Evolutionary conservation across 805 yeast genomes (phyloP), one percentile per base, ranked within the genome.

Genomic region (Kodamaea kakaduensis): DNA sequence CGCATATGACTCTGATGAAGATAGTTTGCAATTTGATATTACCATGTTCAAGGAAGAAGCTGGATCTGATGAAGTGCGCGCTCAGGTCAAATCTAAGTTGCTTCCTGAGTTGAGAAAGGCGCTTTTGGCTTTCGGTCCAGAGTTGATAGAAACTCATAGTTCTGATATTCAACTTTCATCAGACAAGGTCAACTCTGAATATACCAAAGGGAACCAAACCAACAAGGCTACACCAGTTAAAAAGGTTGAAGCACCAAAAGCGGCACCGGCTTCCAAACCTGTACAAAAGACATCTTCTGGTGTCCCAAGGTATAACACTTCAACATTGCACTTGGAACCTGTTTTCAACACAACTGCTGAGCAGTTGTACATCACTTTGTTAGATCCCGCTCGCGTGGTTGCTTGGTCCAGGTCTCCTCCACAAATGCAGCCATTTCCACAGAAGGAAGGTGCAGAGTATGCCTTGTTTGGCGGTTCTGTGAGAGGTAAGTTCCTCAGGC

Each of bases 341-440:
- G 68, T 75, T 3, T 93, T 93, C 72, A 81, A 82, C 58, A 87
- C 96, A 9, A 73, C 94, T 3, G 94, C 96, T 0, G 86, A 83
- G 43, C 95, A 87, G 55, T 60, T 94, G 22, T 93, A 79, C 58
- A 63, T 73, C 28, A 84, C 97, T 1, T 73, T 93, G 24, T 58
- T 85, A 30, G 86, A 84, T 40, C 84, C 84, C 17, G 76, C 76
- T 32, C 69, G 95, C 44, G 81, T 93, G 9, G 77, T 81, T n/a
- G 89, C 89, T 0, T 93, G 97, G 97, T 73, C 95, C 0, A 78
- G 96, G 40, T 77, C 94, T 0, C 66, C 75, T 23, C 88, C 77
- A 32, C 60, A 56, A 18, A 72, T 86, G 35, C 74, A 72, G 13
- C 55, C 58, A 23, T 52, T 54, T 34, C 67, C 50, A 67, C 84